phyloP scores from a whole-genome alignment of 73 alveolate species.

The Paramecium primaurelia region DNA sequence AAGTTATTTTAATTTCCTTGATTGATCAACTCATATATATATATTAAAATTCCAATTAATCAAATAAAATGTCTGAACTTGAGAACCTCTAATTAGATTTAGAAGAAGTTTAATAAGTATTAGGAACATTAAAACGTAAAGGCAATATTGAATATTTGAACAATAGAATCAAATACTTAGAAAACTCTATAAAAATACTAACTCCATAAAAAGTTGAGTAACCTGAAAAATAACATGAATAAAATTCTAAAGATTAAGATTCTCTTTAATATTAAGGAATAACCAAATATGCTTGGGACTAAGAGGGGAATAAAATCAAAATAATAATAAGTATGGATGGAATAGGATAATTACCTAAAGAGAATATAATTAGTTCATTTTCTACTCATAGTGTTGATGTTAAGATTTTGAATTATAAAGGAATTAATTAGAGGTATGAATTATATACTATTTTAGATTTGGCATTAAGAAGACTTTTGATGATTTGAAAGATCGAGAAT shows the following conservation, averaged over 20 bases:
- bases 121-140: not conserved
- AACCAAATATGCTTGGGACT: constrained; percentile 46
- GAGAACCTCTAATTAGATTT: not conserved
- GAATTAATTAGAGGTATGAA: not conserved
- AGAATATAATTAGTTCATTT: not conserved
- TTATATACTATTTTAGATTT: not conserved
- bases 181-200: not conserved
- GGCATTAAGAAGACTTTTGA: not conserved
- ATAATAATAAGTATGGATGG: not conserved
- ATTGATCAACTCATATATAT: not conserved
- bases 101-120: not conserved
- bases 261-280: not conserved
- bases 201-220: not conserved
- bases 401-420: not conserved
- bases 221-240: not conserved
- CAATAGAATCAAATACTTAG: not conserved
- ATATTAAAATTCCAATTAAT: not conserved
- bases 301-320: constrained; percentile 31
- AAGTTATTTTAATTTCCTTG: too few species aligned
- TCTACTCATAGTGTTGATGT: not conserved
- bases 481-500: constrained; percentile 7
- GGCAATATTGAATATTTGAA: not conserved
- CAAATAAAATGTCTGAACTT: not conserved
- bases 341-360: constrained; percentile 32
- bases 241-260: not conserved